A percentile compares a stretch with the other conserved stretches of the same genome.
phyloP scores from a whole-genome alignment of 2,329 filamentous ascomycete species.

The Tolypocladium album region DNA sequence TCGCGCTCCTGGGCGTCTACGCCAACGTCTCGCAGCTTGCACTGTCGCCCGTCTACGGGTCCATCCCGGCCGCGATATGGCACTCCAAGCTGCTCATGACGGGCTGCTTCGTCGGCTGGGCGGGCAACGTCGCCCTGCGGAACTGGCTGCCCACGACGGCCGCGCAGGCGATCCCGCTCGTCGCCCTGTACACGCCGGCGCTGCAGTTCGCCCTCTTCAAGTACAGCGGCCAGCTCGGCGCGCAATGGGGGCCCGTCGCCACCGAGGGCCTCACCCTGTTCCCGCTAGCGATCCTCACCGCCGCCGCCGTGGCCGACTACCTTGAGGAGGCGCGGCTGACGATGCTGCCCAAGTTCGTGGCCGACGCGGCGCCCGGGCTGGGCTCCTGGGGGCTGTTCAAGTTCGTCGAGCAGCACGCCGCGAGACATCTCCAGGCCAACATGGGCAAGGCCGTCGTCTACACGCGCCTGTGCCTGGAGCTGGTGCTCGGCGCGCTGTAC shows the following conservation, averaged over 20 bases:
- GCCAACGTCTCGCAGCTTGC: conserved; percentile 64
- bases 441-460: conserved; percentile 54
- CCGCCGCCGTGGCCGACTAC: conserved; percentile 51
- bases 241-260: conserved; percentile 60
- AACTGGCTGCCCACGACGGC: conserved; percentile 35
- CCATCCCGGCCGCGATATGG: conserved; percentile 63
- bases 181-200: conserved; percentile 65
- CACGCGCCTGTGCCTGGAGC: conserved; percentile 62
- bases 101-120: conserved; percentile 62
- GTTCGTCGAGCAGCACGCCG: conserved; percentile 30
- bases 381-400: conserved; percentile 57
- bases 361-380: conserved; percentile 55
- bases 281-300: conserved; percentile 54
- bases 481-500: conserved; percentile 55
- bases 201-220: conserved; percentile 62
- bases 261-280: conserved; percentile 67
- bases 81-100: conserved; percentile 58
- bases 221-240: conserved; percentile 55
- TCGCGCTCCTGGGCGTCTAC: conserved; percentile 39
- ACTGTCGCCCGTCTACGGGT: conserved; percentile 80
- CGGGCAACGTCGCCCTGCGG: conserved; percentile 47
- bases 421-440: conserved; percentile 29
- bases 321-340: conserved; percentile 52
- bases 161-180: conserved; percentile 51
- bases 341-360: conserved; percentile 42